phyloP scores from a whole-genome alignment of 2,329 filamentous ascomycete genomes.

The Epichloe aotearoae region DNA sequence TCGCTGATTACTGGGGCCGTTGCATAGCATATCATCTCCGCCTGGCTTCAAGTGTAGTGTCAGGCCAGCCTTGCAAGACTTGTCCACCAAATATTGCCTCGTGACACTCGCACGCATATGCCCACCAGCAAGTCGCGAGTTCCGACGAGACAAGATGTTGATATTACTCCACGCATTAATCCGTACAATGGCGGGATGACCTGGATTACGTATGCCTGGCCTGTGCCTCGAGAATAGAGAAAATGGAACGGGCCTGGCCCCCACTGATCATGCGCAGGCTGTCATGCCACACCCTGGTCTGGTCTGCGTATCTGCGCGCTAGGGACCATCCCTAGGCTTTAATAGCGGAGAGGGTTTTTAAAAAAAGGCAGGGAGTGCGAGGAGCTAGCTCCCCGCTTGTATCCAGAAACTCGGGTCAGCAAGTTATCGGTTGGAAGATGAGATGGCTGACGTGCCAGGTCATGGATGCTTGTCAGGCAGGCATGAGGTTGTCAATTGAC shows the following conservation, averaged over 20 bases:
- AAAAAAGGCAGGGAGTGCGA: no score
- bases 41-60: no score
- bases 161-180: background rate
- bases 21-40: background rate
- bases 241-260: background rate
- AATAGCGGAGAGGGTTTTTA: no score
- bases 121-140: no score
- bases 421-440: background rate
- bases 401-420: slow-evolving; percentile 1
- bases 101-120: no score
- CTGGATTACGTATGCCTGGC: background rate
- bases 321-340: background rate
- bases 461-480: background rate
- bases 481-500: background rate
- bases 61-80: no score
- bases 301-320: background rate
- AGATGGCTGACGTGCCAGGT: background rate
- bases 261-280: background rate
- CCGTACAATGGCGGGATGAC: background rate
- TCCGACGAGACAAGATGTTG: no score
- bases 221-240: background rate
- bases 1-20: background rate
- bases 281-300: background rate
- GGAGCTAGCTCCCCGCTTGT: background rate
- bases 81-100: no score